These are phyloP conservation scores for Fabrea salina DNA, from an alignment of 169 alveolate species.

Conservation along the genomic window DNA sequence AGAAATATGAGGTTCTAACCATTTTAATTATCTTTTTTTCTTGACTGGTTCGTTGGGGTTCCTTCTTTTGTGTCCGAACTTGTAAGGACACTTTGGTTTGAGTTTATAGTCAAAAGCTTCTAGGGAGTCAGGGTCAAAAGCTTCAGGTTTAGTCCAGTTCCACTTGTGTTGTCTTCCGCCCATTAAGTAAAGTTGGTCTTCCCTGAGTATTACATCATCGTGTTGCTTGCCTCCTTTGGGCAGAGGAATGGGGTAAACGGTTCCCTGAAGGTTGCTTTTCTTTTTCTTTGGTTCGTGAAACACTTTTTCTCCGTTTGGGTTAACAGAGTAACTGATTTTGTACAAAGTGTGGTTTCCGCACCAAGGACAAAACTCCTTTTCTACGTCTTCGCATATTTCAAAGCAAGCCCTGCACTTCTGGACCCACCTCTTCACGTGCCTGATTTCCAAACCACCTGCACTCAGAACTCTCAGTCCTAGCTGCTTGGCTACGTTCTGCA, in stretches of 20 bases:
- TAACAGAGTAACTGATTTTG: constrained; percentile 47
- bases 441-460: constrained; percentile 39
- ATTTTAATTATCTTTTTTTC: background rate
- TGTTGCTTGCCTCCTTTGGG: constrained; percentile 54
- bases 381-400: constrained; percentile 34
- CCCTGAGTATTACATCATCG: constrained; percentile 47
- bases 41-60: constrained; percentile 16
- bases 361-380: constrained; percentile 46
- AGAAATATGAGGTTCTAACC: too few species aligned
- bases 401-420: constrained; percentile 47
- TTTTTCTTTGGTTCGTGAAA: constrained; percentile 41
- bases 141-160: constrained; percentile 27
- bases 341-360: constrained; percentile 58
- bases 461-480: constrained; percentile 68
- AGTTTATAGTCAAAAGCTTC: background rate
- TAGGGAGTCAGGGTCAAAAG: background rate
- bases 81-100: background rate
- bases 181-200: constrained; percentile 47
- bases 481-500: constrained; percentile 77
- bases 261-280: constrained; percentile 43
- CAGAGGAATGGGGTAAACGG: constrained; percentile 43
- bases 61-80: constrained; percentile 15
- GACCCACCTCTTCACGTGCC: constrained; percentile 43
- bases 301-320: constrained; percentile 46
- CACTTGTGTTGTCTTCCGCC: constrained; percentile 33